Percentiles rank a stretch among this genome's conserved stretches.
phyloP scores from a whole-genome alignment of 2,329 filamentous ascomycete genomes.

The Curvularia lunata region DNA sequence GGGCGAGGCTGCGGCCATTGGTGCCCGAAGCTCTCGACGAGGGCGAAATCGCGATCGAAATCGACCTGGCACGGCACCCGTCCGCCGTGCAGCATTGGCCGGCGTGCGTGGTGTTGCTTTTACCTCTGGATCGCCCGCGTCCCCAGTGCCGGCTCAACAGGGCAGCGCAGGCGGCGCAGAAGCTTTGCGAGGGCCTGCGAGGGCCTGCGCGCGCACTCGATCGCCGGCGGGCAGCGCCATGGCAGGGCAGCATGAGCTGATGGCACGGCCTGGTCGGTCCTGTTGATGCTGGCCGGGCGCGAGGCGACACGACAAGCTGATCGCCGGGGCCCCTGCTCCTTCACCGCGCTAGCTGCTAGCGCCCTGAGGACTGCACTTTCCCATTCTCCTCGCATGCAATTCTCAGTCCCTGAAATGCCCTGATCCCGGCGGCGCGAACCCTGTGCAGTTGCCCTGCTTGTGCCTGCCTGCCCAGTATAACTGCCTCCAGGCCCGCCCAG shows the following conservation, averaged over 20 bases:
- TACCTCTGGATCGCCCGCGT: conserved; percentile 2
- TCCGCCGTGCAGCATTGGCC: conserved; percentile 23
- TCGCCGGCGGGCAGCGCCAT: conserved; percentile 1
- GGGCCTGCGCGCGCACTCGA: not conserved
- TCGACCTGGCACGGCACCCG: conserved; percentile 23
- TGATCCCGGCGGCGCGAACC: conserved; percentile 22
- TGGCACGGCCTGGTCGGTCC: conserved; percentile 10
- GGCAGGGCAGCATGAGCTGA: conserved; percentile 5
- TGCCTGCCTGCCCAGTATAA: conserved; percentile 27
- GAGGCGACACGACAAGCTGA: no score
- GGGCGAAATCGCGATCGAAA: conserved; percentile 12
- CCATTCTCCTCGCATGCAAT: conserved; percentile 22
- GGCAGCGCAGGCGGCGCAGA: not conserved
- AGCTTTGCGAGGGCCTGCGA: no score
- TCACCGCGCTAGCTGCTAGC: conserved; percentile 13
- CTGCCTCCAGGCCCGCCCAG: conserved; percentile 25
- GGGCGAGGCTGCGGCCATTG: conserved; percentile 13
- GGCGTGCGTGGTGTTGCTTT: conserved; percentile 7
- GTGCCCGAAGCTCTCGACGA: conserved; percentile 15
- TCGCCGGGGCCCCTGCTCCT: conserved; percentile 26
- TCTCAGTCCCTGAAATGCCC: conserved; percentile 26
- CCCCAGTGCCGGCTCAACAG: not conserved
- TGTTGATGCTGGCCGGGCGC: not conserved
- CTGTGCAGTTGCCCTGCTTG: conserved; percentile 24
- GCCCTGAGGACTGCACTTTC: conserved; percentile 17